Base-by-base conservation (phyloP, 495 filamentous ascomycete species). In the Podospora pseudocomata region DNA sequence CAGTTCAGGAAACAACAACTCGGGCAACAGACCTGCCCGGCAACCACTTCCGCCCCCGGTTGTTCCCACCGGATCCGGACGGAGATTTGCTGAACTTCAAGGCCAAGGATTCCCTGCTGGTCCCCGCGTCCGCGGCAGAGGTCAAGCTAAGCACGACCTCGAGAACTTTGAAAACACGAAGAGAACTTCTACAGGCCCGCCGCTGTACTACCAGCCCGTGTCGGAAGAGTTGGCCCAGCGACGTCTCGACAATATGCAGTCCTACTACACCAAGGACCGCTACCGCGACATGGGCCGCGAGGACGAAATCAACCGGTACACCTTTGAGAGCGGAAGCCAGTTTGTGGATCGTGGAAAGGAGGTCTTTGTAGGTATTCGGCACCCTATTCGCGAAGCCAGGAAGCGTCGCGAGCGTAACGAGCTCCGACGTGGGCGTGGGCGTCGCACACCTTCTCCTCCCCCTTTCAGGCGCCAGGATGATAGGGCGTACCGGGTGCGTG, bases 311-410 rank as follows among this genome's bases (percentile, higher is more conserved):
- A 86, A 90, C 62, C 83, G 91, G 34, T 94, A 90, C 75, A 90
- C 88, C 0, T 97, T 96, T 73, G 91, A 96, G 79, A 83, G 90
- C 65, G 85, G 83, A 0, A 86, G 89, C 68, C 58, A 76, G 0
- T 84, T 96, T 59, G 90, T 96, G 60, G 92, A 96, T 77, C 80
- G 86, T 68, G 93, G 92, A 3, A 84, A 85, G 5, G 92, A 96
- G 75, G 87, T 87, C 70, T 86, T 87, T 71, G 71, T 82, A 44
- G 83, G 83, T 20, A 85, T 87, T 69, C 78, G 85, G 20, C 84
- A 83, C 19, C 85, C 85, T 3, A 80, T 82, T 67, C 72, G 81
- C 23, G 78, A 83, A 63, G 71, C 70, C 3, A 77, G 74, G 63
- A 68, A 71, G n/a, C 70, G 72, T 19, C 57, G 73, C 39, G 39